phyloP scores from a whole-genome alignment of 495 filamentous ascomycete species.

The Penicillium crystallinum region DNA sequence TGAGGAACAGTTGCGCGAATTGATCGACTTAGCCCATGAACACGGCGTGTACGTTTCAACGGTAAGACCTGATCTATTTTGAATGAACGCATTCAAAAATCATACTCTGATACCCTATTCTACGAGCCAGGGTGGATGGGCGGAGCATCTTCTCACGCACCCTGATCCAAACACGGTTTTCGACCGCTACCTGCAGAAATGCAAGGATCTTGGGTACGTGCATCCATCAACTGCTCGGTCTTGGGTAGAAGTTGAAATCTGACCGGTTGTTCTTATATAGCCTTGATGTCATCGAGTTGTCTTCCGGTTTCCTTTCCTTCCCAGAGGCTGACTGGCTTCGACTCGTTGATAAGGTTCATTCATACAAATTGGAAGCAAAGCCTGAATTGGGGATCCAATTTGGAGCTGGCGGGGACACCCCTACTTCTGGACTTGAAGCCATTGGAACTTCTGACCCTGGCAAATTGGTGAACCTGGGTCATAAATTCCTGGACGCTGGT shows the following conservation, averaged over 20 bases:
- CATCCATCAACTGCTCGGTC: background rate
- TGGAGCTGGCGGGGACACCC: constrained; percentile 55
- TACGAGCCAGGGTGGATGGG: constrained; percentile 43
- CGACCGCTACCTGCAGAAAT: constrained; percentile 48
- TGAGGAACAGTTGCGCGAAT: constrained; percentile 41
- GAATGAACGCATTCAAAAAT: background rate
- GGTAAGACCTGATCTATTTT: constrained; percentile 20
- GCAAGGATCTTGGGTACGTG: constrained; percentile 44
- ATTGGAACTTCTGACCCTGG: constrained; percentile 50
- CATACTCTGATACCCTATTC: background rate
- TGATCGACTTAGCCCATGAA: constrained; percentile 50
- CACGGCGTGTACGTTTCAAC: constrained; percentile 53
- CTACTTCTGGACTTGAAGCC: constrained; percentile 41
- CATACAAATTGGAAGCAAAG: constrained; percentile 49
- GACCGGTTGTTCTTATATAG: constrained; percentile 11
- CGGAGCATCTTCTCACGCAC: constrained; percentile 51
- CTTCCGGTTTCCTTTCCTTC: constrained; percentile 50
- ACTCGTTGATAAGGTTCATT: constrained; percentile 49
- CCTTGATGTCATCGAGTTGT: constrained; percentile 54
- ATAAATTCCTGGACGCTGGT: constrained; percentile 48
- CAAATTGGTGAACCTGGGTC: constrained; percentile 47
- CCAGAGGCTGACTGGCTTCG: constrained; percentile 54
- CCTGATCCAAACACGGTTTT: constrained; percentile 40
- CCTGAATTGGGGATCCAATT: constrained; percentile 58
- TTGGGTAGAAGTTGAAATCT: background rate